Evolutionary conservation across 73 alveolate species (phyloP).

Genomic region (Breviolum minutum): DNA sequence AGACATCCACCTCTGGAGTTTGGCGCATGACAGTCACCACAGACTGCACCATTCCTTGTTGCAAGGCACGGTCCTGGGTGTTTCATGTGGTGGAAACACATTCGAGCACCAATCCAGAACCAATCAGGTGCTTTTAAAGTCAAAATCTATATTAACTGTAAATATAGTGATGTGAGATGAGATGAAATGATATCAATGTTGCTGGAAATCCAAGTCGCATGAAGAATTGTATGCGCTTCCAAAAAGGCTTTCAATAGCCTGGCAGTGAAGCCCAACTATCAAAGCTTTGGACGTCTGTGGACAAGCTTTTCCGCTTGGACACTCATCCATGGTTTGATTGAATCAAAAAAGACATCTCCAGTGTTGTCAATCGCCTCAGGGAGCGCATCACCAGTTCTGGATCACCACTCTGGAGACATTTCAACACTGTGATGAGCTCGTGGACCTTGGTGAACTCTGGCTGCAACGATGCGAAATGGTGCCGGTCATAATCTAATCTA

Average conservation of each 20-base stretch:
- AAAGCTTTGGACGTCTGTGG: too few relatives aligned
- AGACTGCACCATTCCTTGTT: slow-evolving; percentile 50
- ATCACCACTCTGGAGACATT: slow-evolving; percentile 37
- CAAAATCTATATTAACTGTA: too few relatives aligned
- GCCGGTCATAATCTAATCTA: not conserved
- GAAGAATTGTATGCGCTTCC: slow-evolving; percentile 52
- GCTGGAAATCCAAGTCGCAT: not conserved
- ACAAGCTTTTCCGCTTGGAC: not conserved
- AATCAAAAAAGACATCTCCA: too few relatives aligned
- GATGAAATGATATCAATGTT: too few relatives aligned
- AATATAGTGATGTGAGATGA: too few relatives aligned
- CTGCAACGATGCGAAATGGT: not conserved
- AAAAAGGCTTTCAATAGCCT: slow-evolving; percentile 63
- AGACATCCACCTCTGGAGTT: slow-evolving; percentile 40
- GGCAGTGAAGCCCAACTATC: not conserved
- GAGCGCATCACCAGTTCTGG: slow-evolving; percentile 39
- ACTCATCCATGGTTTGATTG: not conserved
- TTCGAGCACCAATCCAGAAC: not conserved
- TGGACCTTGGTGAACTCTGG: slow-evolving; percentile 28
- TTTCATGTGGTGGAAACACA: not conserved
- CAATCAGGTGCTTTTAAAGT: not conserved
- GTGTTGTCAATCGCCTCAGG: slow-evolving; percentile 39
- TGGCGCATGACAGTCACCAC: slow-evolving; percentile 73
- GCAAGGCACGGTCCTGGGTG: slow-evolving; percentile 80
- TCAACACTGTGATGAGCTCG: slow-evolving; percentile 74